phyloP scores from a whole-genome alignment of 495 filamentous ascomycete species.

The Podospora bellae-mahoneyi region DNA sequence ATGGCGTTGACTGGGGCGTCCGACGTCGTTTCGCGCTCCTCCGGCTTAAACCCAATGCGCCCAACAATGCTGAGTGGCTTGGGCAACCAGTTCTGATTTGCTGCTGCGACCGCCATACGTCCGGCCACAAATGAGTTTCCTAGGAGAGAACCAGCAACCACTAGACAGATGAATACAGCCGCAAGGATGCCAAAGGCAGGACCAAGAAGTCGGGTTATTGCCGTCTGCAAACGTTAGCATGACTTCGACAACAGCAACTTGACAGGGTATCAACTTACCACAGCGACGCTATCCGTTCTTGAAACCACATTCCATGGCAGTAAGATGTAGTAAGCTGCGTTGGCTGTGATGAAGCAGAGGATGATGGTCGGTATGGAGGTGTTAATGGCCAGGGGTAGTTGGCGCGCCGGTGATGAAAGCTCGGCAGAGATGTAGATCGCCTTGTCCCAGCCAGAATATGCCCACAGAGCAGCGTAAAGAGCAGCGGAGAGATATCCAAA shows the following conservation, averaged over 20 bases:
- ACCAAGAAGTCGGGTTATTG: constrained; percentile 51
- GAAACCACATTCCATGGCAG: constrained; percentile 53
- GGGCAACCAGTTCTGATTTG: constrained; percentile 52
- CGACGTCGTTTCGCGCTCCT: constrained; percentile 23
- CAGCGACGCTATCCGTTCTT: constrained; percentile 52
- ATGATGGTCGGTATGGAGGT: constrained; percentile 54
- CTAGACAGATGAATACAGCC: constrained; percentile 50
- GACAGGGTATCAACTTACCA: constrained; percentile 40
- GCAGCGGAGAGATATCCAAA: constrained; percentile 53
- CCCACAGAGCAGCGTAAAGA: constrained; percentile 55
- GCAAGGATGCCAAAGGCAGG: constrained; percentile 44
- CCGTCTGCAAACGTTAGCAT: constrained; percentile 39
- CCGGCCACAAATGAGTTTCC: constrained; percentile 56
- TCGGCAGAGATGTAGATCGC: constrained; percentile 56
- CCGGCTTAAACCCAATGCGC: constrained; percentile 23
- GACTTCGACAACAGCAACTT: neutral
- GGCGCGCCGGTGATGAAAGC: constrained; percentile 45
- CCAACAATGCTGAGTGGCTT: constrained; percentile 43
- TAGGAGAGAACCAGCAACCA: constrained; percentile 52
- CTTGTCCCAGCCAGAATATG: constrained; percentile 60
- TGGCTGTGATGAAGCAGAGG: constrained; percentile 51
- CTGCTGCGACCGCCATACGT: constrained; percentile 55
- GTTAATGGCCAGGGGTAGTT: constrained; percentile 55
- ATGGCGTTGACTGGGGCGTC: constrained; percentile 53
- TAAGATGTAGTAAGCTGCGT: constrained; percentile 54